phyloP scores from a whole-genome alignment of 768 basidiomycete genomes.

The Nidularia sp. region DNA sequence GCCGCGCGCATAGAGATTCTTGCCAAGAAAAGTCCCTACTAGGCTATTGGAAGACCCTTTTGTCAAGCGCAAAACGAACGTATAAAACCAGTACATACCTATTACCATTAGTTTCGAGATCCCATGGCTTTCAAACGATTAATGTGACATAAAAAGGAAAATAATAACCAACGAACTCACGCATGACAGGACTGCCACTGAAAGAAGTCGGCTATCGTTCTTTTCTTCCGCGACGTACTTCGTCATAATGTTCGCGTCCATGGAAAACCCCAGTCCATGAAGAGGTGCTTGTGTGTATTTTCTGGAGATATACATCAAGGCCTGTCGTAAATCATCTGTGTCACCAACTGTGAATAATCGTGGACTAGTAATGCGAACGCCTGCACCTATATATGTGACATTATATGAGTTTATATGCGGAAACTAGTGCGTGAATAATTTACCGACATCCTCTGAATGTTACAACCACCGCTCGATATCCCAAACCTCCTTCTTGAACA shows the following conservation, averaged over 20 bases:
- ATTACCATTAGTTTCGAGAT: conserved; percentile 25
- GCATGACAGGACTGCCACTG: conserved; percentile 54
- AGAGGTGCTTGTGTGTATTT: conserved; percentile 65
- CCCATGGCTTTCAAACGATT: conserved; percentile 23
- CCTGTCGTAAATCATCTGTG: conserved; percentile 72
- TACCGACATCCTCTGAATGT: conserved; percentile 74
- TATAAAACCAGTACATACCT: conserved; percentile 21
- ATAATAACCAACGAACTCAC: conserved; percentile 30
- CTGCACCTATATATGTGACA: conserved; percentile 46
- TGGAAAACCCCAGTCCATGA: conserved; percentile 75
- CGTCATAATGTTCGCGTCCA: conserved; percentile 78
- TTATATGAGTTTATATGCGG: conserved; percentile 2
- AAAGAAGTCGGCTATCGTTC: conserved; percentile 43
- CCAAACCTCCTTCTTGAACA: conserved; percentile 65
- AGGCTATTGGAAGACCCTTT: conserved; percentile 27
- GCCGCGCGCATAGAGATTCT: conserved; percentile 50
- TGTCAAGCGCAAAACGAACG: neutral
- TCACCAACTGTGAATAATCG: conserved; percentile 72
- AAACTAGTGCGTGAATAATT: neutral
- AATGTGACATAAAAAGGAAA: neutral
- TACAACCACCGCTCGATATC: conserved; percentile 72
- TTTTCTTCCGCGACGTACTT: conserved; percentile 75
- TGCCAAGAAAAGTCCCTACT: conserved; percentile 36
- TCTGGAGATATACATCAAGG: conserved; percentile 59
- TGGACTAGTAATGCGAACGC: conserved; percentile 62